Evolutionary conservation across 495 filamentous ascomycete genomes (phyloP).

Genomic region (Penicillium parvum): DNA sequence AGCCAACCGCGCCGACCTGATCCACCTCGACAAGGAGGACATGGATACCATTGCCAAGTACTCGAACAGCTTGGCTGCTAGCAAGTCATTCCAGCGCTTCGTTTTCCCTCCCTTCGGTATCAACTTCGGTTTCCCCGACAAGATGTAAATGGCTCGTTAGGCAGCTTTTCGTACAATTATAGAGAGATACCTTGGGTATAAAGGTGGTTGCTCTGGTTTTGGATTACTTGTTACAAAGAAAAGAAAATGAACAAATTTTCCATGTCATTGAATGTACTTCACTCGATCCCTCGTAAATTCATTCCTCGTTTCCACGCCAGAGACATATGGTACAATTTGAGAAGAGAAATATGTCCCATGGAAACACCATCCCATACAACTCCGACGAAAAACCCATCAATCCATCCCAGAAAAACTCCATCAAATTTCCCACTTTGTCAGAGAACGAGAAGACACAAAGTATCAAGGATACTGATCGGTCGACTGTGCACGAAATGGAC

Average conservation of each 20-base stretch:
- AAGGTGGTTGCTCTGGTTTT: neutral
- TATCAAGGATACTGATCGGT: too few species aligned
- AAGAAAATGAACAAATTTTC: neutral
- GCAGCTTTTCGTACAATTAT: too few species aligned
- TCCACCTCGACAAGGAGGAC: slow-evolving; percentile 63
- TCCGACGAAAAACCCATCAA: too few species aligned
- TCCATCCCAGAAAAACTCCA: too few species aligned
- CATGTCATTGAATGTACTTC: neutral
- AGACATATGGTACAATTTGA: too few species aligned
- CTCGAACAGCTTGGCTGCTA: slow-evolving; percentile 52
- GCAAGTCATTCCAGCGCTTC: slow-evolving; percentile 61
- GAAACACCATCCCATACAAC: too few species aligned
- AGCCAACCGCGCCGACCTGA: slow-evolving; percentile 60
- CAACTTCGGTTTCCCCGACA: slow-evolving; percentile 75
- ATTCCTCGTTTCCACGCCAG: too few species aligned
- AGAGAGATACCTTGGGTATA: neutral
- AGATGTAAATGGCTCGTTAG: slow-evolving; percentile 30
- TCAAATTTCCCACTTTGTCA: too few species aligned
- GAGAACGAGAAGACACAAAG: too few species aligned
- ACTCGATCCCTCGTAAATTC: too few species aligned
- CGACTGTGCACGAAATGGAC: too few species aligned
- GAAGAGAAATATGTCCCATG: too few species aligned
- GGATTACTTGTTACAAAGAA: neutral
- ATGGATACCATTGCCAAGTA: slow-evolving; percentile 60
- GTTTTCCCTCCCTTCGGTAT: slow-evolving; percentile 77